A percentile compares a stretch with the other conserved stretches of the same genome.
These are phyloP conservation scores for Capsicum baccatum DNA, from an alignment of 257 asterid species.

Conservation along the genomic window DNA sequence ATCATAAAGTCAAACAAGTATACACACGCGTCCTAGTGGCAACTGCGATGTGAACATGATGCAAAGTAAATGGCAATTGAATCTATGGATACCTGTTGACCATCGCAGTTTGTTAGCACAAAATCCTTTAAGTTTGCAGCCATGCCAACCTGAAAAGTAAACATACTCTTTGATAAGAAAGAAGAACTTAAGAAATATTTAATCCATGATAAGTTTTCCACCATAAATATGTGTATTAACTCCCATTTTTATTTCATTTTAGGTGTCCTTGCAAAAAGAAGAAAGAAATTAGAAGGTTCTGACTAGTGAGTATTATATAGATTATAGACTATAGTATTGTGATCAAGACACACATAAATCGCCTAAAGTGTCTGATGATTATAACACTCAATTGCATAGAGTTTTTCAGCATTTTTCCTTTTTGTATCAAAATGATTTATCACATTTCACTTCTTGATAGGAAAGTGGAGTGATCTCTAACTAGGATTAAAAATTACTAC, in stretches of 20 bases:
- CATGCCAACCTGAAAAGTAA: constrained; percentile 70
- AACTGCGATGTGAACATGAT: not conserved
- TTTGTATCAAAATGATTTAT: not conserved
- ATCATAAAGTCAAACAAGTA: too few species aligned
- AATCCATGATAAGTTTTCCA: not conserved
- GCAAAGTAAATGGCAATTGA: not conserved
- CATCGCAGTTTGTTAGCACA: constrained; percentile 65
- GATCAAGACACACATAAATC: not conserved
- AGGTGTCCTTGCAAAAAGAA: not conserved
- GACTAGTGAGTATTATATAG: not conserved
- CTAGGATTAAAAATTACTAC: not conserved
- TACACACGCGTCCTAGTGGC: too few species aligned
- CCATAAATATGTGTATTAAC: not conserved
- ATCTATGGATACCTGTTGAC: constrained; percentile 66
- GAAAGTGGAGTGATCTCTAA: not conserved
- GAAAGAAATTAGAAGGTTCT: not conserved
- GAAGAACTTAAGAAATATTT: not conserved
- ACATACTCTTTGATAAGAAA: constrained; percentile 28
- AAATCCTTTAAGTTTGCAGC: constrained; percentile 84
- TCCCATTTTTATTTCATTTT: not conserved
- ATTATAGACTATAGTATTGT: not conserved
- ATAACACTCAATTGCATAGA: not conserved
- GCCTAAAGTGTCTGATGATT: not conserved
- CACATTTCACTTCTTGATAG: not conserved
- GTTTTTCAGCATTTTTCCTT: not conserved